Conservation (phyloP, 306 rosid genomes). For the Prunus persica region DNA sequence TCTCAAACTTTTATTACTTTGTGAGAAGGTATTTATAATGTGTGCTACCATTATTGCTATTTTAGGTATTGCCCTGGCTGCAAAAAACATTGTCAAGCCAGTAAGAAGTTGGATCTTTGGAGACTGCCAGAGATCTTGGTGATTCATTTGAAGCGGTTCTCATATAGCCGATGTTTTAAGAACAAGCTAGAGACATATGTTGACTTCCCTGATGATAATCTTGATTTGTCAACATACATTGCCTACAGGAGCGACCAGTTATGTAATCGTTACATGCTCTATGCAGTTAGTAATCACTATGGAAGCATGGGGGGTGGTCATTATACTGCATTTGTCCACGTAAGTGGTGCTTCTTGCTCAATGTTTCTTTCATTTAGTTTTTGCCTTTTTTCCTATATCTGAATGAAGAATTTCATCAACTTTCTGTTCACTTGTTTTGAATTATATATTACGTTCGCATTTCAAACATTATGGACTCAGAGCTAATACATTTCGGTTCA, state of each 20-base stretch:
- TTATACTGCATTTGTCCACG: conserved; percentile 96
- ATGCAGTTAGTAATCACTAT: conserved; percentile 90
- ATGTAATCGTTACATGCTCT: conserved; percentile 71
- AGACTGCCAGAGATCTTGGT: conserved; percentile 98
- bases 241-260: conserved; percentile 50
- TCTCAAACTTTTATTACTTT: conserved; percentile 15
- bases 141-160: conserved; percentile 95
- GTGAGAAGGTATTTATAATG: conserved; percentile 20
- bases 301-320: conserved; percentile 99
- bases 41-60: conserved; percentile 14
- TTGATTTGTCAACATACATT: conserved; percentile 82
- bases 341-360: conserved; percentile 44
- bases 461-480: neutral
- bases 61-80: conserved; percentile 93
- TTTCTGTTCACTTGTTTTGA: too few relatives aligned
- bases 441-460: too few relatives aligned
- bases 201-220: conserved; percentile 82
- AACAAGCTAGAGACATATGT: conserved; percentile 95
- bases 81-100: conserved; percentile 85
- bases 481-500: neutral
- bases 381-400: neutral
- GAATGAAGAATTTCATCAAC: neutral
- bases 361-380: neutral
- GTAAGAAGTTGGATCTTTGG: conserved; percentile 97
- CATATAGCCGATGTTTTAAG: conserved; percentile 83